These are phyloP conservation scores for Globisporangium cederbergense DNA, from an alignment of 352 stramenopile genomes.

Conservation along the genomic window DNA sequence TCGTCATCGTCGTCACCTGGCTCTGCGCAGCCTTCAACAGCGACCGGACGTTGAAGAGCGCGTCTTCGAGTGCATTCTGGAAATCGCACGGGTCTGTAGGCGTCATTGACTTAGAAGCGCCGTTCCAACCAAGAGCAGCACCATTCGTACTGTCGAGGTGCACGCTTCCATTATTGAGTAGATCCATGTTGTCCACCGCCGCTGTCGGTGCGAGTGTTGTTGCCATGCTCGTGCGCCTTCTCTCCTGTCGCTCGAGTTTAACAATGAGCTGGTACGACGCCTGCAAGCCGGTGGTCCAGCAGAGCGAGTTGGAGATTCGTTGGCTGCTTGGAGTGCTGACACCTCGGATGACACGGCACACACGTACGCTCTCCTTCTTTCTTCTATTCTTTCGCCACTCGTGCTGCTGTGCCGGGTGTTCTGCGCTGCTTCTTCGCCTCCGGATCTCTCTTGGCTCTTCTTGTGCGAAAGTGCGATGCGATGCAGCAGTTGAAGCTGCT, in stretches of 20 bases:
- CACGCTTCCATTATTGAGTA: background rate
- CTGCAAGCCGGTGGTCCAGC: background rate
- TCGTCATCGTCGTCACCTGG: background rate
- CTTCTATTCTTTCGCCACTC: slow-evolving; percentile 4
- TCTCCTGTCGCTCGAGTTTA: background rate
- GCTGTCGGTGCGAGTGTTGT: background rate
- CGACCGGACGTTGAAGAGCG: slow-evolving; percentile 18
- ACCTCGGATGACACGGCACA: background rate
- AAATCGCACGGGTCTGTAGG: slow-evolving; percentile 6
- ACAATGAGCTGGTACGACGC: background rate
- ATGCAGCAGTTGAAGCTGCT: background rate
- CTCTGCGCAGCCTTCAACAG: slow-evolving; percentile 24
- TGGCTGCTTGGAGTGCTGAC: background rate
- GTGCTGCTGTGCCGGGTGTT: background rate
- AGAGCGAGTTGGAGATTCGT: background rate
- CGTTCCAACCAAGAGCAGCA: background rate
- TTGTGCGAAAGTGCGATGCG: background rate
- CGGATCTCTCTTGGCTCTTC: slow-evolving; percentile 1
- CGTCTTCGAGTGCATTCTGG: slow-evolving; percentile 25
- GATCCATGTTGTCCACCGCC: background rate
- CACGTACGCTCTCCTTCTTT: background rate
- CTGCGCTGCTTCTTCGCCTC: background rate
- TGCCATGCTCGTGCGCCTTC: background rate
- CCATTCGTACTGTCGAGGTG: background rate
- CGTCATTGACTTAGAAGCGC: background rate